These are phyloP conservation scores for Mollisiaceae sp. DNA, from an alignment of 2,329 filamentous ascomycete species.

Conservation along the genomic window DNA sequence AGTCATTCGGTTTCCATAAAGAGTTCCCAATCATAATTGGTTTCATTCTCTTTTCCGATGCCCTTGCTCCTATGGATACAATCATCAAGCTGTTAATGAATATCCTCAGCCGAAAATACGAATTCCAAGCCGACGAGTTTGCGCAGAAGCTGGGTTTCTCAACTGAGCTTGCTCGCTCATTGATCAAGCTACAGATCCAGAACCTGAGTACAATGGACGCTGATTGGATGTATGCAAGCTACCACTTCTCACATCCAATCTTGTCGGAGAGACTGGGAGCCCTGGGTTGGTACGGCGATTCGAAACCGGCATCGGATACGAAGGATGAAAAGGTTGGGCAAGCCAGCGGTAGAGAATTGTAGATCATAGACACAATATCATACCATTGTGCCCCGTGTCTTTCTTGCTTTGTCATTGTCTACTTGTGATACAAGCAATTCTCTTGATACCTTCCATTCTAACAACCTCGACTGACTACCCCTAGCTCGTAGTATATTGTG, in stretches of 20 bases:
- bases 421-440: not conserved
- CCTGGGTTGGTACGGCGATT: conserved; percentile 80
- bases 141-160: conserved; percentile 84
- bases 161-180: conserved; percentile 78
- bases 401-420: not conserved
- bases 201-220: conserved; percentile 99
- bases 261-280: conserved; percentile 91
- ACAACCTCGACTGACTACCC: no score
- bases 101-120: conserved; percentile 89
- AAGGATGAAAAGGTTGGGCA: conserved; percentile 66
- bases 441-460: no score
- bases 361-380: conserved; percentile 48
- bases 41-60: conserved; percentile 96
- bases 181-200: conserved; percentile 98
- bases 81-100: conserved; percentile 96
- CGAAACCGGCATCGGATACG: conserved; percentile 55
- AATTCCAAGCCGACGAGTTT: conserved; percentile 95
- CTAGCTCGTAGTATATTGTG: no score
- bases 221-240: conserved; percentile 97
- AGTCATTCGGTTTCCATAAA: conserved; percentile 84
- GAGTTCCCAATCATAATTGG: conserved; percentile 93
- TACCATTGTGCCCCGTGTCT: not conserved
- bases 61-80: conserved; percentile 93
- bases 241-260: conserved; percentile 98
- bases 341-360: conserved; percentile 79